Base-by-base conservation (phyloP, 768 basidiomycete species). In the Mrakia frigida region DNA sequence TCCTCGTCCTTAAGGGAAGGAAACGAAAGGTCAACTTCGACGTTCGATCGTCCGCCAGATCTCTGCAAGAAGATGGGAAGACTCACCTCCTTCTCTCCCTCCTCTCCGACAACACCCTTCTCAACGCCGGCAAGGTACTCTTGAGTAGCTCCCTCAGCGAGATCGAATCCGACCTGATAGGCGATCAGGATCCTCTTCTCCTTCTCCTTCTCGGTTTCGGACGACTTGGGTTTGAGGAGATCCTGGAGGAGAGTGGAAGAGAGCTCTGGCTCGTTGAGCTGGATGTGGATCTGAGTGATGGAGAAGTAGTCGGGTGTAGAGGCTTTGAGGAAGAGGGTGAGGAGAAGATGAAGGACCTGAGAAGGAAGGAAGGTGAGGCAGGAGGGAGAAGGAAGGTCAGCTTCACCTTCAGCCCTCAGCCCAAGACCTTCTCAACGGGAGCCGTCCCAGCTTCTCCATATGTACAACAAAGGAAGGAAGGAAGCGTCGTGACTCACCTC, bases 121-220 rank as follows among this genome's bases (percentile, higher is more conserved):
- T 89, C 91, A 33, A 76, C 70, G 79, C 88, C 87, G 33, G 91
- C 91, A 63, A 98, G 85, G 84, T 93, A 98, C 80, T 95, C 94
- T 82, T 96, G 94, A 4, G 92, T 89, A 0, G 93, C 96, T 50
- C 94, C 93, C 84, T 98, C 96, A 21, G 91, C 92, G 68, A 98
- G 85, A 84, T 98, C 97, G 82, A 98, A 98, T 0, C 92, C 94
- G 82, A 98, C 89, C 82, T 99, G 97, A 83, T 94, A 96, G 0
- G 94, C 94, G 35, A 96, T 85, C 16, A 94, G 85, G 56, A 88
- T 87, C 79, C 71, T 37, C 43, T 35, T 37, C 67, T 83, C 81
- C 39, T 81, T 80, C 35, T 79, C 61, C 50, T 80, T 63, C 52
- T 31, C 75, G 37, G 53, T 70, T 28, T 73, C 60, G 28, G 72